These are phyloP conservation scores for Pisolithus thermaeus DNA, from an alignment of 1,284 basidiomycete species.

Conservation along the genomic window DNA sequence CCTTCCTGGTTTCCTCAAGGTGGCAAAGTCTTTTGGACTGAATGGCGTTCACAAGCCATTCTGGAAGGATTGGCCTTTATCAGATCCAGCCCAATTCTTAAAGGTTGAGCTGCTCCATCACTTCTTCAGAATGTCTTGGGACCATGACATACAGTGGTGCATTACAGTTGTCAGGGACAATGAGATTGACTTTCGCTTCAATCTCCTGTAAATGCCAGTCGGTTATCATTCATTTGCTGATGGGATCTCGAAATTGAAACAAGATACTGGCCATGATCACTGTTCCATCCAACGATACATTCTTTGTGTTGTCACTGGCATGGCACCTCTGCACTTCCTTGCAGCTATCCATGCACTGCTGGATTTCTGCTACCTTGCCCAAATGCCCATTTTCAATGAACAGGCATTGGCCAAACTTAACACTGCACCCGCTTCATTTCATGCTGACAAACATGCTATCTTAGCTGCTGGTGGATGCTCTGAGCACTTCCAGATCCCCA, in stretches of 20 bases:
- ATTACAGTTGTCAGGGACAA: too few relatives aligned
- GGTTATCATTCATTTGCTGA: constrained; percentile 1
- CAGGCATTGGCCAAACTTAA: neutral
- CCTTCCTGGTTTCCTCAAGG: too few relatives aligned
- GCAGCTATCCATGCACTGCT: neutral
- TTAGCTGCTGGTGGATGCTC: neutral
- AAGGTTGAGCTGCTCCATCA: too few relatives aligned
- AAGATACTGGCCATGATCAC: constrained; percentile 5
- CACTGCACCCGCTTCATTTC: constrained; percentile 2
- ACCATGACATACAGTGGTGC: too few relatives aligned
- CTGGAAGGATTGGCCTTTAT: too few relatives aligned
- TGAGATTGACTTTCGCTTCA: too few relatives aligned
- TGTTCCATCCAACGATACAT: constrained; percentile 1
- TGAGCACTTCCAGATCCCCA: constrained; percentile 8
- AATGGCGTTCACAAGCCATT: too few relatives aligned
- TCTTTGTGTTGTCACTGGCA: constrained; percentile 1
- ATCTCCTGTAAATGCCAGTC: too few relatives aligned
- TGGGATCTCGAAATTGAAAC: constrained; percentile 7
- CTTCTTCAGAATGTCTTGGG: too few relatives aligned
- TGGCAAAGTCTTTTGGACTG: too few relatives aligned
- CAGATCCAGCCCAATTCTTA: too few relatives aligned
- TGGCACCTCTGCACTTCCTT: constrained; percentile 3
- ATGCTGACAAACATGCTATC: constrained; percentile 6
- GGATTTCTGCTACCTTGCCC: constrained; percentile 6
- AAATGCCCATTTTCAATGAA: constrained; percentile 3